Evolutionary conservation across 495 filamentous ascomycete genomes (phyloP).

Genomic region (Podospora australis): DNA sequence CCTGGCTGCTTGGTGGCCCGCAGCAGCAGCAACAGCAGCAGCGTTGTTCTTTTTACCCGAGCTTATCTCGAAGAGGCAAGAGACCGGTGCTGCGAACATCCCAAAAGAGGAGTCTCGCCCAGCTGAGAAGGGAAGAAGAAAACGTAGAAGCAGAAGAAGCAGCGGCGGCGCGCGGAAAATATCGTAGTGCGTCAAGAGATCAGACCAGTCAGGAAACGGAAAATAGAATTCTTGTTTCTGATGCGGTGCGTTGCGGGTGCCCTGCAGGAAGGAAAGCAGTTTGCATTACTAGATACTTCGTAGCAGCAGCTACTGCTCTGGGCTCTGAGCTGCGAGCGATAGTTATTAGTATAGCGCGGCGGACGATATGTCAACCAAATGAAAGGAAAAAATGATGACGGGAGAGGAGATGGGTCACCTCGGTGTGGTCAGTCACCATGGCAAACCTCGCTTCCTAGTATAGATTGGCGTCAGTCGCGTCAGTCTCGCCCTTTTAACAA

Average conservation of each 20-base stretch:
- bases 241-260: slow-evolving; percentile 4
- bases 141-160: slow-evolving; percentile 2
- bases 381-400: not conserved
- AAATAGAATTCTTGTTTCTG: too few species aligned
- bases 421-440: not conserved
- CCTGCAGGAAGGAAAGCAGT: slow-evolving; percentile 6
- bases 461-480: not conserved
- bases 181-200: too few species aligned
- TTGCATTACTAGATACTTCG: not conserved
- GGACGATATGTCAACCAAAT: not conserved
- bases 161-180: too few species aligned
- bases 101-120: slow-evolving; percentile 5
- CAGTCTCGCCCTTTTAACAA: not conserved
- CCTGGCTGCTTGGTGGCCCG: not conserved
- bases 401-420: not conserved
- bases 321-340: not conserved
- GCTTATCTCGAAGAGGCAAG: slow-evolving; percentile 24
- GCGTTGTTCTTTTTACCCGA: slow-evolving; percentile 15
- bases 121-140: not conserved
- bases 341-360: not conserved
- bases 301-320: too few species aligned
- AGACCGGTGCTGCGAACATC: slow-evolving; percentile 9
- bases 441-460: not conserved
- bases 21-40: too few species aligned
- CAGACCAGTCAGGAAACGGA: too few species aligned